Conservation (phyloP, 2,329 filamentous ascomycete genomes). For the Lachnellula cervina region DNA sequence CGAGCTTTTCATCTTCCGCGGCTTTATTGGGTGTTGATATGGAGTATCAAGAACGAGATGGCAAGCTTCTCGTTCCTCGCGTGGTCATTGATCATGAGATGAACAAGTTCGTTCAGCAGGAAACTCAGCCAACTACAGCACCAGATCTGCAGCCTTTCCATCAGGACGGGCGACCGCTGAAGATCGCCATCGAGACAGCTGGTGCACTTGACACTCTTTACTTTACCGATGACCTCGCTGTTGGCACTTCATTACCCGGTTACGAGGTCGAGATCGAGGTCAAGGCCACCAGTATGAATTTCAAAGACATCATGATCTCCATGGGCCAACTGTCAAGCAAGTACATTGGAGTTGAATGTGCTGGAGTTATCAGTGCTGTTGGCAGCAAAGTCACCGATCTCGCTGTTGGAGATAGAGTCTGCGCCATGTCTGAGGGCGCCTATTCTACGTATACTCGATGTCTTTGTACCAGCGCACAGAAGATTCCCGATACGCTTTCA, state of each 20-base stretch:
- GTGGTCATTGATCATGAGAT: constrained; percentile 25
- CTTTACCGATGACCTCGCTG: constrained; percentile 25
- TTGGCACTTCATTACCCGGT: constrained; percentile 13
- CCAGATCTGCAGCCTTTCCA: constrained; percentile 39
- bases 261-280: constrained; percentile 25
- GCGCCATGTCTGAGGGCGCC: constrained; percentile 29
- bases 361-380: constrained; percentile 31
- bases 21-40: constrained; percentile 12
- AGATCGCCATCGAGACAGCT: constrained; percentile 22
- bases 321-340: constrained; percentile 32
- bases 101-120: constrained; percentile 38
- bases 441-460: constrained; percentile 31
- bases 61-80: constrained; percentile 26
- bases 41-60: constrained; percentile 24
- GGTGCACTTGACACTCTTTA: constrained; percentile 26
- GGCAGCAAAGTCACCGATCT: constrained; percentile 29
- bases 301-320: constrained; percentile 33
- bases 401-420: constrained; percentile 33
- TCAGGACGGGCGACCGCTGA: constrained; percentile 20
- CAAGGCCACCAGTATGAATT: constrained; percentile 34
- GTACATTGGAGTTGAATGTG: constrained; percentile 33
- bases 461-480: constrained; percentile 23
- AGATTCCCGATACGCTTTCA: constrained; percentile 22
- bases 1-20: constrained; percentile 7
- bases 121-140: constrained; percentile 36